phyloP scores from a whole-genome alignment of 2,329 filamentous ascomycete genomes.

The Pseudofabraea citricarpa region DNA sequence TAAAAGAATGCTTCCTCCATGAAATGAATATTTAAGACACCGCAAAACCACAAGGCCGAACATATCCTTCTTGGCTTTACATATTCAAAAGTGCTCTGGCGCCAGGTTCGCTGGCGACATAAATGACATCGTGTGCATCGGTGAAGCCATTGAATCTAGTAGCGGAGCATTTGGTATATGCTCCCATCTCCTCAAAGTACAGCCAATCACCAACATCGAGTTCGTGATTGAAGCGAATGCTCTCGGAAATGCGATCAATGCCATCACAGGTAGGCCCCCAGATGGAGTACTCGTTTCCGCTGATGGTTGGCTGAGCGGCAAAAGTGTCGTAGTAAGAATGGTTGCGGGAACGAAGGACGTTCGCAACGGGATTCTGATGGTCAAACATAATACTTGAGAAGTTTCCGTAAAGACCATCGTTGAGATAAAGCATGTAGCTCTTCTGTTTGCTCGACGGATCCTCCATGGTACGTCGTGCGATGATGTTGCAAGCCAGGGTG shows the following conservation, averaged over 20 bases:
- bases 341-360: conserved; percentile 64
- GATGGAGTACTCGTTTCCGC: conserved; percentile 80
- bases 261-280: conserved; percentile 98
- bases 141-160: conserved; percentile 98
- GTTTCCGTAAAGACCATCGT: conserved; percentile 97
- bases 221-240: conserved; percentile 69
- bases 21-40: too few species aligned
- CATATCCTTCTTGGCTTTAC: conserved; percentile 7
- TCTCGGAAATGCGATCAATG: conserved; percentile 88
- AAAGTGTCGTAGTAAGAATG: conserved; percentile 54
- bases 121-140: conserved; percentile 87
- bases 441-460: conserved; percentile 60
- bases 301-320: conserved; percentile 41
- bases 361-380: conserved; percentile 85
- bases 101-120: conserved; percentile 89
- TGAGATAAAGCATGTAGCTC: conserved; percentile 95
- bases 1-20: too few species aligned
- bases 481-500: conserved; percentile 92
- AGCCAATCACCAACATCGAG: conserved; percentile 96
- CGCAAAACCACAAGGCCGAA: too few species aligned
- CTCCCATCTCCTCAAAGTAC: conserved; percentile 98
- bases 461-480: conserved; percentile 84
- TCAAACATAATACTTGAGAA: conserved; percentile 99
- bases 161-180: conserved; percentile 96
- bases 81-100: conserved; percentile 64